These are phyloP conservation scores for Fusarium sp. DNA, from an alignment of 2,329 filamentous ascomycete species.

Conservation along the genomic window DNA sequence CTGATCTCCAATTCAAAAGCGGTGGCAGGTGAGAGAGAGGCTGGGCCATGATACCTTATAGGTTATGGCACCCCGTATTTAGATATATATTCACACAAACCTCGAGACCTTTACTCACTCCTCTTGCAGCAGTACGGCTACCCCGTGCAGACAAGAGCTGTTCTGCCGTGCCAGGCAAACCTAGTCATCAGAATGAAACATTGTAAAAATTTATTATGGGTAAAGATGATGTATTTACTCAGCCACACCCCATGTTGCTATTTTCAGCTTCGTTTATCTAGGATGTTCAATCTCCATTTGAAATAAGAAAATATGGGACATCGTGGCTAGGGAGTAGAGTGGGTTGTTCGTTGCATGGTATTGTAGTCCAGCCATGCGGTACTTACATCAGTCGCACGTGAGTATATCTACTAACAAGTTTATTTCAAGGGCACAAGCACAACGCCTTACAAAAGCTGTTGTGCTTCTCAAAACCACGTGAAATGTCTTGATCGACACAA, in stretches of 20 bases:
- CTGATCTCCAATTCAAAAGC: conserved; percentile 6
- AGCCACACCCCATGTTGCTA: conserved; percentile 40
- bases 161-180: too few relatives aligned
- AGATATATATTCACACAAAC: too few relatives aligned
- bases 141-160: too few relatives aligned
- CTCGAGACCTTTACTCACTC: too few relatives aligned
- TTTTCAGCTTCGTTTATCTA: conserved; percentile 26
- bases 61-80: neutral
- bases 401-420: neutral
- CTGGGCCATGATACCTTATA: neutral
- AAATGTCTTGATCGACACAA: neutral
- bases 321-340: conserved; percentile 10
- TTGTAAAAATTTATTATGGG: neutral
- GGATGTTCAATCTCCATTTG: conserved; percentile 1
- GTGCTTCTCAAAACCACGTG: neutral
- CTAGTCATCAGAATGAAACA: too few relatives aligned
- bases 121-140: too few relatives aligned
- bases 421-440: conserved; percentile 7
- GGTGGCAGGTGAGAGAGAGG: neutral
- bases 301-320: neutral
- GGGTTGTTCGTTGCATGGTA: neutral
- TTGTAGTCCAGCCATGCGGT: too few relatives aligned
- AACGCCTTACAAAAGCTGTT: neutral
- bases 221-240: conserved; percentile 19
- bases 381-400: too few relatives aligned